Percentiles rank a stretch among this genome's conserved stretches.
Evolutionary conservation across 140 eudicot genomes (phyloP).

Genomic region (Anethum foeniculum): DNA sequence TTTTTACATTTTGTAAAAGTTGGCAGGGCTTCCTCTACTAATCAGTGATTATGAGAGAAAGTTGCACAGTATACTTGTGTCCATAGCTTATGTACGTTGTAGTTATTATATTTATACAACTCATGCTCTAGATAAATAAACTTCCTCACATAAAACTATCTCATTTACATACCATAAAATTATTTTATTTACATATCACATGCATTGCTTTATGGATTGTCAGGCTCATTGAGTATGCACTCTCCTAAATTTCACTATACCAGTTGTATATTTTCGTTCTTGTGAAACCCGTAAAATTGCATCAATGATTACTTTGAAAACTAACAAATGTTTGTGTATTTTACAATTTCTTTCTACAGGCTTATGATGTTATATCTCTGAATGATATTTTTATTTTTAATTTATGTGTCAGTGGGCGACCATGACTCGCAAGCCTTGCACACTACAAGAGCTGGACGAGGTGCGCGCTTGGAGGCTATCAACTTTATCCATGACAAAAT

Average conservation of each 20-base stretch:
- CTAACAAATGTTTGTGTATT: too few relatives aligned
- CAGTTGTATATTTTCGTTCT: conserved; percentile 28
- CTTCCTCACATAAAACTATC: neutral
- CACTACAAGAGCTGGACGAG: too few relatives aligned
- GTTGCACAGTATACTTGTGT: conserved; percentile 59
- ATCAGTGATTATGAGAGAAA: conserved; percentile 83
- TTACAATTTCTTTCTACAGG: too few relatives aligned
- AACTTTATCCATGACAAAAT: too few relatives aligned
- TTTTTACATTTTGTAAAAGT: conserved; percentile 19
- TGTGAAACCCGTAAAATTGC: conserved; percentile 42
- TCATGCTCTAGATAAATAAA: neutral
- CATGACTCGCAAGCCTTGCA: too few relatives aligned
- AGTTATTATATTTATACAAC: neutral
- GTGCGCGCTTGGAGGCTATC: too few relatives aligned
- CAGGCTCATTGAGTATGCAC: conserved; percentile 82
- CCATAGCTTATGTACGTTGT: conserved; percentile 64
- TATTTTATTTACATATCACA: conserved; percentile 22
- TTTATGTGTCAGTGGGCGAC: too few relatives aligned
- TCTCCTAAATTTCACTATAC: neutral
- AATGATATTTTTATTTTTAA: too few relatives aligned
- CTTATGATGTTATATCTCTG: too few relatives aligned
- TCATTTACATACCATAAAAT: neutral
- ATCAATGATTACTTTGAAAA: neutral
- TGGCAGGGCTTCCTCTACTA: conserved; percentile 75
- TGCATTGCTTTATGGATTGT: conserved; percentile 73